A percentile compares a stretch with the other conserved stretches of the same genome.
Evolutionary conservation across 176 grass and related monocot species (phyloP).

Genomic region (Cymbopogon citratus): DNA sequence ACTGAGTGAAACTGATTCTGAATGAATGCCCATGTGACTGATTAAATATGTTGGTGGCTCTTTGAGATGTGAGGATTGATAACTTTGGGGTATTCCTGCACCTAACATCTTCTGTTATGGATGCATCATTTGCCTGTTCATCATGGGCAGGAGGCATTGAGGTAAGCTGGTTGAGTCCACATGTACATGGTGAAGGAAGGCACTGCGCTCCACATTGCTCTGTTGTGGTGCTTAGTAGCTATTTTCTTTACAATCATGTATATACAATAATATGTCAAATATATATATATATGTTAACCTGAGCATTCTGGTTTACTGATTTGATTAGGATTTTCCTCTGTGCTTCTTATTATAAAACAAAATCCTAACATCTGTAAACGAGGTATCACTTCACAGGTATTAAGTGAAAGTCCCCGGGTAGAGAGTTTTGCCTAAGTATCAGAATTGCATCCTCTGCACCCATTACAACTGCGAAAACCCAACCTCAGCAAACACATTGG

Average conservation of each 20-base stretch:
- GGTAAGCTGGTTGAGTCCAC: slow-evolving; percentile 37
- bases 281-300: not conserved
- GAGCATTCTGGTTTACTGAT: not conserved
- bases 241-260: slow-evolving; percentile 23
- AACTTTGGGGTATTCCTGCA: not conserved
- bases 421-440: not conserved
- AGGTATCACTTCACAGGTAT: not conserved
- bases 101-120: slow-evolving; percentile 7
- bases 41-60: slow-evolving; percentile 5
- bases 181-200: slow-evolving; percentile 35
- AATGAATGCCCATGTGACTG: not conserved
- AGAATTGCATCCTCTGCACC: not conserved
- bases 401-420: not conserved
- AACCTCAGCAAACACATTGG: not conserved
- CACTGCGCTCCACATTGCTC: not conserved
- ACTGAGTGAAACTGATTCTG: not conserved
- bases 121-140: slow-evolving; percentile 31
- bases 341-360: not conserved
- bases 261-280: not conserved
- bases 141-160: slow-evolving; percentile 26
- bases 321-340: not conserved
- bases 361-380: not conserved
- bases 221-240: slow-evolving; percentile 24
- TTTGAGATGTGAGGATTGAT: not conserved
- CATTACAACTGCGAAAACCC: not conserved